phyloP scores from a whole-genome alignment of 2,329 filamentous ascomycete genomes.

The Aurifilum marmelostoma region DNA sequence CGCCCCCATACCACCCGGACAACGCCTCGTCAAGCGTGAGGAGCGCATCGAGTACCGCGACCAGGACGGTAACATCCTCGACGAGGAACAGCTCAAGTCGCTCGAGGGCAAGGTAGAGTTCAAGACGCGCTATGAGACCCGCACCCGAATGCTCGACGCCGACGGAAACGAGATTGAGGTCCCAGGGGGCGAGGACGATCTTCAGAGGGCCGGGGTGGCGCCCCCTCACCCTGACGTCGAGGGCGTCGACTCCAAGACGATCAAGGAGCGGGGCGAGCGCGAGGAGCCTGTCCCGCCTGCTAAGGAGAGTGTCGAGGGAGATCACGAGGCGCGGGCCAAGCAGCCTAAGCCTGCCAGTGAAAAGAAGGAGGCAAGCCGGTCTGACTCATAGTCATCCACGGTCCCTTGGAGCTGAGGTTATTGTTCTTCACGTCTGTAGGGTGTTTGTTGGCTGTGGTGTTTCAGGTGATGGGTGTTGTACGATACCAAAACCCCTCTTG shows the following conservation, averaged over 20 bases:
- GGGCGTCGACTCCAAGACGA: conserved; percentile 62
- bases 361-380: conserved; percentile 56
- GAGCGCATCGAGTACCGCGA: conserved; percentile 94
- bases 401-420: not conserved
- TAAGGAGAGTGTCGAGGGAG: conserved; percentile 60
- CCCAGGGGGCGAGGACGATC: conserved; percentile 41
- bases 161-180: conserved; percentile 74
- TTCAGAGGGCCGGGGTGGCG: conserved; percentile 43
- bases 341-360: conserved; percentile 67
- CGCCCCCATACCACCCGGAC: conserved; percentile 53
- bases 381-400: not conserved
- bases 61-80: conserved; percentile 85
- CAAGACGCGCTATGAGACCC: conserved; percentile 94
- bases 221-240: conserved; percentile 65
- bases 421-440: not conserved
- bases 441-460: not conserved
- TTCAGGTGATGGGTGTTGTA: conserved; percentile 9
- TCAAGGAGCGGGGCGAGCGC: conserved; percentile 42
- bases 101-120: conserved; percentile 94
- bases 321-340: conserved; percentile 58
- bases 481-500: conserved; percentile 13
- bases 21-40: conserved; percentile 61
- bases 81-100: conserved; percentile 79
- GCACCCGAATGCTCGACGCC: conserved; percentile 80
- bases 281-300: conserved; percentile 46